Evolutionary conservation across 75 land plant species (phyloP).

Genomic region (Pseudotsuga menziesii): DNA sequence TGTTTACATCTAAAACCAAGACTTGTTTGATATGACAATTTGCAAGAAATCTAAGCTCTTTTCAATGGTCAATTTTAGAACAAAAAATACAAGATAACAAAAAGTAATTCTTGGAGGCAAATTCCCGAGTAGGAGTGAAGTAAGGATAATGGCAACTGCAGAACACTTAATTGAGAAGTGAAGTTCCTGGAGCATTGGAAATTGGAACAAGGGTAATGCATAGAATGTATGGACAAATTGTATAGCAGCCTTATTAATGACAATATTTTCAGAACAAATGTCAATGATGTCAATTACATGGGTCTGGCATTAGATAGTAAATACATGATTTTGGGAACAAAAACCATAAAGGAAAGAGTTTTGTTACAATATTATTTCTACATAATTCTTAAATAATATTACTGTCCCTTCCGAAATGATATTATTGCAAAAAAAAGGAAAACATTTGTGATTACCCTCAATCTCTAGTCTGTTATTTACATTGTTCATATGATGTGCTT

Average conservation of each 20-base stretch:
- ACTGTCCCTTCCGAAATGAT: not conserved
- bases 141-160: not conserved
- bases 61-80: not conserved
- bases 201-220: not conserved
- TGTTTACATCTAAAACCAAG: not conserved
- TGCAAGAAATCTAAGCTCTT: not conserved
- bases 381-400: not conserved
- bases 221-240: not conserved
- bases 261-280: not conserved
- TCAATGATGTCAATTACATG: not conserved
- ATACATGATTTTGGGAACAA: not conserved
- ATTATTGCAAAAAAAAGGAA: not conserved
- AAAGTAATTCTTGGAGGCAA: not conserved
- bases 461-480: not conserved
- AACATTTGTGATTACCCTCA: not conserved
- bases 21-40: not conserved
- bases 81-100: not conserved
- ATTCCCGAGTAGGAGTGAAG: not conserved
- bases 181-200: not conserved
- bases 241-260: not conserved
- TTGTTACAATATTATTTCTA: not conserved
- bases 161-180: not conserved
- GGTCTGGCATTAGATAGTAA: not conserved
- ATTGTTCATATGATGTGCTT: not conserved
- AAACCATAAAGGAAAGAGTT: not conserved